Evolutionary conservation across 805 yeast species (phyloP).

Genomic region (Candida stauntonica): DNA sequence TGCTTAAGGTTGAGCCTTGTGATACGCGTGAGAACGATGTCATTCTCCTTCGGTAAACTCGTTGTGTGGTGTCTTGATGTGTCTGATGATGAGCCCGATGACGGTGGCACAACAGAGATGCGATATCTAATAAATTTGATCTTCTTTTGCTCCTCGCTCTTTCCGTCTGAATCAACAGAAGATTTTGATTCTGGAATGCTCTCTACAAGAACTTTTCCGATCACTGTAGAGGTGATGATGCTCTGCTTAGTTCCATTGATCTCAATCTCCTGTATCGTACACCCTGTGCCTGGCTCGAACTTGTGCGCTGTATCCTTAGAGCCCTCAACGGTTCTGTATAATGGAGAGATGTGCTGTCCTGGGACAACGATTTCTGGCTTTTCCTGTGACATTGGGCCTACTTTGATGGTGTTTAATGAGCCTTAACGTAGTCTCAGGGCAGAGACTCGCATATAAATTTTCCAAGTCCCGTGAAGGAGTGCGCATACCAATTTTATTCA

Average conservation of each 20-base stretch:
- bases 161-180: slow-evolving; percentile 11
- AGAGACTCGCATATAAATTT: slow-evolving; percentile 3
- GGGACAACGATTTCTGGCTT: slow-evolving; percentile 48
- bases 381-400: neutral
- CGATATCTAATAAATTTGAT: slow-evolving; percentile 4
- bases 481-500: slow-evolving; percentile 1
- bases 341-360: slow-evolving; percentile 74
- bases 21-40: slow-evolving; percentile 73
- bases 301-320: slow-evolving; percentile 31
- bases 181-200: slow-evolving; percentile 19
- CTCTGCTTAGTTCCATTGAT: slow-evolving; percentile 36
- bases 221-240: slow-evolving; percentile 51
- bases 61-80: slow-evolving; percentile 10
- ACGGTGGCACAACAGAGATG: slow-evolving; percentile 28
- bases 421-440: neutral
- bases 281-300: slow-evolving; percentile 63
- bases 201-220: slow-evolving; percentile 49
- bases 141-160: slow-evolving; percentile 10
- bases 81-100: neutral
- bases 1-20: slow-evolving; percentile 62
- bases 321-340: slow-evolving; percentile 36
- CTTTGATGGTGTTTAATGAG: neutral
- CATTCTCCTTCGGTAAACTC: slow-evolving; percentile 76
- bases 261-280: slow-evolving; percentile 44
- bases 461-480: neutral